Base-by-base conservation (phyloP, 305 asterid genomes). In the Striga hermonthica region DNA sequence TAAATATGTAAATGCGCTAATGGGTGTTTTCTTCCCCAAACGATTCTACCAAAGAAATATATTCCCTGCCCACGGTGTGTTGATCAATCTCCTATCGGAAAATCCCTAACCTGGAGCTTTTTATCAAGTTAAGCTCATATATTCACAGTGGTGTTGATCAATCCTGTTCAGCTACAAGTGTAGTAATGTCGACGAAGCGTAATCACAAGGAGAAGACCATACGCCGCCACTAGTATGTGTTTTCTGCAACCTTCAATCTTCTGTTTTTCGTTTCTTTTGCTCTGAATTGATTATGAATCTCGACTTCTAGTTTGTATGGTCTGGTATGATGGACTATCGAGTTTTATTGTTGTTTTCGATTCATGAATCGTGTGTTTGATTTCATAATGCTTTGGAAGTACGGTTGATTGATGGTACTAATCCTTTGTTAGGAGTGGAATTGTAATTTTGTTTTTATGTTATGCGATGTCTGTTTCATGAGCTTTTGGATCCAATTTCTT, bases 151-250 rank as follows among this genome's bases (percentile, higher is more conserved):
- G 34, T 39, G 53, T 68, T 12, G 14, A 52, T 52, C 38, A 41
- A 47, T 73, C 72, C 45, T 11, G 16, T 16, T 37, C 8, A 35
- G 48, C 8, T 7, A 13, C 57, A 36, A 45, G 55, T 50, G 58
- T 70, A 38, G 56, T 48, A 54, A 85, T 83, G 90, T 83, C 95
- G 73, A 55, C 95, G 70, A 87, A 87, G 84, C 86, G 88, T 11
- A 79, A 71, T 76, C 68, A 80, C 77, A 87, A 85, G 80, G 95
- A 87, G 60, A 87, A 78, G 73, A 68, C 73, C 65, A 61, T 78
- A 57, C 95, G 95, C 56, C 87, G 90, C 66, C 78, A 62, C 69
- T 72, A 80, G 92, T 85, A 68, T 62, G 87, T 62, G 31, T 59
- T 57, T 67, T 66, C n/a, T n/a, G n/a, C 65, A 52, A 14, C 22